Evolutionary conservation across 2,329 filamentous ascomycete genomes (phyloP), one percentile per base, ranked within the genome.

Genomic region (Hymenoscyphus scutula): DNA sequence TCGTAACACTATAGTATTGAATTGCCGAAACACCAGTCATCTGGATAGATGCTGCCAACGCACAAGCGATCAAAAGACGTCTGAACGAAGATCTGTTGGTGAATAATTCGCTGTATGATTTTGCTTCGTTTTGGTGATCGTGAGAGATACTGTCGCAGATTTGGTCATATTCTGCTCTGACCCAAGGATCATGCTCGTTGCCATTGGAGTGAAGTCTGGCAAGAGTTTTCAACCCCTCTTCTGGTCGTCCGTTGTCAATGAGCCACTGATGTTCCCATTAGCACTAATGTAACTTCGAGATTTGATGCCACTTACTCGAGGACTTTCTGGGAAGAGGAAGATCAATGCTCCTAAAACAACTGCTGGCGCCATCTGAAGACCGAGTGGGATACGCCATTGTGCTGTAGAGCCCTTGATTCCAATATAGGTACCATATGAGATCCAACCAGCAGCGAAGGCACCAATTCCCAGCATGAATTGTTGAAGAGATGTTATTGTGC

Each of bases 381-480:
- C 85, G 53, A 74, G 68, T 30, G 72, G 72, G 25, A 74, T 41
- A 55, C 72, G 69, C 72, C 72, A 73, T 62, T 76, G 71, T 38
- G 69, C 70, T 45, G 62, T 64, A 13, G 72, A 73, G 11, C 67
- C 71, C 53, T 73, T 74, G 38, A 73, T 64, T 2, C 66, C 63
- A 25, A 73, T 34, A 41, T 72, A 78, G 17, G 77, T 78, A 53
- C 87, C 90, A 65, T 87, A 94, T 0, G 85, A 86, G 56, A 90
- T 85, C 89, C 90, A 92, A 0, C 86, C 82, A 0, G 91, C 90
- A 17, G 87, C 77, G 1, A 95, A 81, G 17, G 89, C 79, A 62
- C 91, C 91, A 30, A 94, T 83, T 1, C 90, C 90, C 58, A 94
- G 74, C 89, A 93, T 93, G 72, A 93, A 92, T 70, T 93, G 90